Evolutionary conservation across 192 early-diverging fungal species (phyloP).

Genomic region (Lunasporangiospora selenospora): DNA sequence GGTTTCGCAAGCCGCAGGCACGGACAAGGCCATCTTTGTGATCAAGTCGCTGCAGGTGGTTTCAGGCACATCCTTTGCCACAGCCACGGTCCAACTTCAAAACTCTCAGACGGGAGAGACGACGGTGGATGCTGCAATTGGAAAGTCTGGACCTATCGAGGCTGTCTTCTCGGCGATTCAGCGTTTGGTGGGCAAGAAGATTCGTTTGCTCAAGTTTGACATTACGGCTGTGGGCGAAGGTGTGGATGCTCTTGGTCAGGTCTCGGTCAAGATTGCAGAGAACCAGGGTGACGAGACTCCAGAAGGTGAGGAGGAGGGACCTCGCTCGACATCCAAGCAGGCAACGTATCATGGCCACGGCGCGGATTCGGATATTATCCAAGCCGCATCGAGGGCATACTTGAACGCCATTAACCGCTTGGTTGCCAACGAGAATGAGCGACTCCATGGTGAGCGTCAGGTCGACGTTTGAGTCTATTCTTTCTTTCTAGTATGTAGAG

Average conservation of each 20-base stretch:
- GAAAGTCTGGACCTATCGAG: conserved; percentile 84
- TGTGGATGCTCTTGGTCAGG: conserved; percentile 88
- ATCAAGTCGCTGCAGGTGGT: conserved; percentile 82
- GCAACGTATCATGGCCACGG: conserved; percentile 78
- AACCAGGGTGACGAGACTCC: conserved; percentile 66
- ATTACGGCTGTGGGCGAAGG: conserved; percentile 88
- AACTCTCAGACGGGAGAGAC: conserved; percentile 58
- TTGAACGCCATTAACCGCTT: conserved; percentile 86
- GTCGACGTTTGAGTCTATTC: conserved; percentile 44
- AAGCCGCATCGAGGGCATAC: conserved; percentile 88
- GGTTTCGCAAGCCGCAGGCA: conserved; percentile 44
- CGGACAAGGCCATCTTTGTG: conserved; percentile 61
- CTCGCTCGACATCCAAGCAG: conserved; percentile 39
- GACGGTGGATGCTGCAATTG: conserved; percentile 79
- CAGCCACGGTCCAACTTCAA: conserved; percentile 81
- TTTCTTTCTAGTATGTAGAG: too few species aligned
- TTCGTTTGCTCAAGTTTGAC: conserved; percentile 84
- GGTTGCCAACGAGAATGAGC: conserved; percentile 42
- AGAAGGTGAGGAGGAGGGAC: conserved; percentile 38
- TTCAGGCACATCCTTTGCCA: conserved; percentile 76
- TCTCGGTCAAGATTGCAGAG: conserved; percentile 72
- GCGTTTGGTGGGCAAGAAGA: conserved; percentile 75
- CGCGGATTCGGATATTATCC: conserved; percentile 86
- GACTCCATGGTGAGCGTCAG: conserved; percentile 33
- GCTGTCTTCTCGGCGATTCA: conserved; percentile 91